Evolutionary conservation across 164 flowering plant species (phyloP).

Genomic region (Nymphaea colorata): DNA sequence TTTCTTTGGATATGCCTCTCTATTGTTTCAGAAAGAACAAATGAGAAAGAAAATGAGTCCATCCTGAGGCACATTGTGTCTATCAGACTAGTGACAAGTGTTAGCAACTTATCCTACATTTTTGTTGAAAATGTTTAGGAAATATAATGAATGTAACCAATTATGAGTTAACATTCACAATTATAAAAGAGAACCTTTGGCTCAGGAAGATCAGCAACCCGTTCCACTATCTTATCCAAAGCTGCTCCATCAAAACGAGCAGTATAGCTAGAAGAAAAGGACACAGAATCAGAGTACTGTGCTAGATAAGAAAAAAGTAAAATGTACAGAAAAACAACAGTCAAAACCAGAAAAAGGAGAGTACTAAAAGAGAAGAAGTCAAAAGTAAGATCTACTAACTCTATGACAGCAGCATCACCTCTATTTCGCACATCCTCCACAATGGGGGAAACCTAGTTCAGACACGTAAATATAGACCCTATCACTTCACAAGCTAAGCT

Average conservation of each 20-base stretch:
- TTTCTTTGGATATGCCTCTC: no score
- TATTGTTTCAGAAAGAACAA: no score
- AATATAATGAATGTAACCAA: not conserved
- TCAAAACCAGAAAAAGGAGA: no score
- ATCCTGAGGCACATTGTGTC: no score
- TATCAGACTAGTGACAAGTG: no score
- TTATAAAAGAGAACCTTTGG: constrained; percentile 43
- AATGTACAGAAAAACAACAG: not conserved
- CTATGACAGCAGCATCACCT: constrained; percentile 89
- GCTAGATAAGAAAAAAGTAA: not conserved
- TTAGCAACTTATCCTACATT: no score
- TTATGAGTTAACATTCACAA: not conserved
- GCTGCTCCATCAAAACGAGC: constrained; percentile 69
- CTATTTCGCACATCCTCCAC: constrained; percentile 75
- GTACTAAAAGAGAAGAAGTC: constrained; percentile 1
- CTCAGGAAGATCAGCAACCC: constrained; percentile 65
- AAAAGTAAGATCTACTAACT: constrained; percentile 38
- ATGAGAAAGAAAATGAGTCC: no score
- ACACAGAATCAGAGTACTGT: no score
- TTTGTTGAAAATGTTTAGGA: no score
- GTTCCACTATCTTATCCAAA: constrained; percentile 51
- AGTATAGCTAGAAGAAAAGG: constrained; percentile 49
- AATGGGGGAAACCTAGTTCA: constrained; percentile 70
- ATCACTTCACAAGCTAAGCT: no score
- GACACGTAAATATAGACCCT: no score